phyloP scores from a whole-genome alignment of 2,329 filamentous ascomycete species.

The Epichloe uncinata region DNA sequence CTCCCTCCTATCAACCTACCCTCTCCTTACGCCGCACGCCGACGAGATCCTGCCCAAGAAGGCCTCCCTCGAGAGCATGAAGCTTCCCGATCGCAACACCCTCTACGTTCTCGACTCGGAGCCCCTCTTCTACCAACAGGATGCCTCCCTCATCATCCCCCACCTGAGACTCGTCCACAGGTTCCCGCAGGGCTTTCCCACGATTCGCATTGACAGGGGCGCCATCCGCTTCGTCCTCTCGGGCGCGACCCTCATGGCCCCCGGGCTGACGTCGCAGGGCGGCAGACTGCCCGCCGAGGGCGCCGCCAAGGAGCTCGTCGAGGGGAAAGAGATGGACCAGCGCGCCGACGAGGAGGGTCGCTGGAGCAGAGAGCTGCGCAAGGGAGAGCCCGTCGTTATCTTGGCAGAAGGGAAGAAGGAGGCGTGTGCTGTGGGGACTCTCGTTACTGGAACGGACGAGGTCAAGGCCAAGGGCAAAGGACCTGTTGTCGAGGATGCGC shows the following conservation, averaged over 20 bases:
- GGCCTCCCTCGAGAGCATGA: slow-evolving; percentile 75
- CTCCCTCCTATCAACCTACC: slow-evolving; percentile 73
- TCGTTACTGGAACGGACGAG: slow-evolving; percentile 78
- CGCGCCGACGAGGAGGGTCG: slow-evolving; percentile 33
- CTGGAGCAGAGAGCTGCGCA: slow-evolving; percentile 55
- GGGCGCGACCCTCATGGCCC: slow-evolving; percentile 91
- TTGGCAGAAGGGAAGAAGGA: slow-evolving; percentile 88
- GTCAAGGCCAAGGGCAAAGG: slow-evolving; percentile 93
- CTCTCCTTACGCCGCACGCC: slow-evolving; percentile 72
- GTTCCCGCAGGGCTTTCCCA: slow-evolving; percentile 74
- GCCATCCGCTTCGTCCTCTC: slow-evolving; percentile 93
- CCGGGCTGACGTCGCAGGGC: slow-evolving; percentile 73
- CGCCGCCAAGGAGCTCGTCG: slow-evolving; percentile 17
- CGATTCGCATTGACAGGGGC: slow-evolving; percentile 81
- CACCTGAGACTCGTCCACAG: slow-evolving; percentile 83
- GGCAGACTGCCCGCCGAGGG: slow-evolving; percentile 57
- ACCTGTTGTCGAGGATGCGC: slow-evolving; percentile 81
- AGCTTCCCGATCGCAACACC: slow-evolving; percentile 79
- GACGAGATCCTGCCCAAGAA: slow-evolving; percentile 96
- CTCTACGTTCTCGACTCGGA: slow-evolving; percentile 70
- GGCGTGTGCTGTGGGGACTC: slow-evolving; percentile 73
- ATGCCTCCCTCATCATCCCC: slow-evolving; percentile 59
- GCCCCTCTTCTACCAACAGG: slow-evolving; percentile 86
- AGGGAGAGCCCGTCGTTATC: slow-evolving; percentile 76
- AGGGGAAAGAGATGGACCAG: slow-evolving; percentile 31